These are phyloP conservation scores for Sclerotiophoma versabilis DNA, from an alignment of 2,329 filamentous ascomycete genomes.

Conservation along the genomic window DNA sequence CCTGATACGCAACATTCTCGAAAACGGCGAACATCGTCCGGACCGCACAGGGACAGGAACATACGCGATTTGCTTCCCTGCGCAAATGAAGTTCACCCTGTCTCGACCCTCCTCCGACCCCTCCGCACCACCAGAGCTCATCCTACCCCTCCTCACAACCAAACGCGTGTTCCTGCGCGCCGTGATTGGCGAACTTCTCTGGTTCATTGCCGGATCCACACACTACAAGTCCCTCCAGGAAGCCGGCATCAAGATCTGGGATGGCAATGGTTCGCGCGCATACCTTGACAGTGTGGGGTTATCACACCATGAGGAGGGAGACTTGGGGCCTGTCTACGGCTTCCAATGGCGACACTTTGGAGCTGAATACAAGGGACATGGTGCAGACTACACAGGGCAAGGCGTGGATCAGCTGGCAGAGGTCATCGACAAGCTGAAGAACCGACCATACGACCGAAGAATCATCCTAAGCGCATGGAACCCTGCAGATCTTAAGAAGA, in stretches of 20 bases:
- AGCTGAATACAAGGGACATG: slow-evolving; percentile 73
- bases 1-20: slow-evolving; percentile 83
- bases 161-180: slow-evolving; percentile 95
- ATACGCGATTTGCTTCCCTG: slow-evolving; percentile 84
- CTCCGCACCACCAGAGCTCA: slow-evolving; percentile 57
- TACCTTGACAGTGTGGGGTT: slow-evolving; percentile 89
- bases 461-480: slow-evolving; percentile 97
- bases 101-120: slow-evolving; percentile 60
- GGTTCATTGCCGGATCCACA: slow-evolving; percentile 89
- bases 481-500: slow-evolving; percentile 80
- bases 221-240: slow-evolving; percentile 78
- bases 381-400: slow-evolving; percentile 82
- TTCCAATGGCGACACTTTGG: slow-evolving; percentile 99
- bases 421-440: slow-evolving; percentile 83
- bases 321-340: slow-evolving; percentile 94
- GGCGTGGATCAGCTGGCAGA: slow-evolving; percentile 94
- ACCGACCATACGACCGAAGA: slow-evolving; percentile 84
- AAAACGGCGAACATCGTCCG: slow-evolving; percentile 83
- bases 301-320: slow-evolving; percentile 80
- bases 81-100: slow-evolving; percentile 85
- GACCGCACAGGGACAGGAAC: slow-evolving; percentile 96
- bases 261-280: slow-evolving; percentile 90
- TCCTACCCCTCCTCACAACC: slow-evolving; percentile 93
- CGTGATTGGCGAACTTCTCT: slow-evolving; percentile 90
- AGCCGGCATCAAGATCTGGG: slow-evolving; percentile 94